Base-by-base conservation (phyloP, 495 filamentous ascomycete genomes). In the Paragyromitra xinjiangensis region DNA sequence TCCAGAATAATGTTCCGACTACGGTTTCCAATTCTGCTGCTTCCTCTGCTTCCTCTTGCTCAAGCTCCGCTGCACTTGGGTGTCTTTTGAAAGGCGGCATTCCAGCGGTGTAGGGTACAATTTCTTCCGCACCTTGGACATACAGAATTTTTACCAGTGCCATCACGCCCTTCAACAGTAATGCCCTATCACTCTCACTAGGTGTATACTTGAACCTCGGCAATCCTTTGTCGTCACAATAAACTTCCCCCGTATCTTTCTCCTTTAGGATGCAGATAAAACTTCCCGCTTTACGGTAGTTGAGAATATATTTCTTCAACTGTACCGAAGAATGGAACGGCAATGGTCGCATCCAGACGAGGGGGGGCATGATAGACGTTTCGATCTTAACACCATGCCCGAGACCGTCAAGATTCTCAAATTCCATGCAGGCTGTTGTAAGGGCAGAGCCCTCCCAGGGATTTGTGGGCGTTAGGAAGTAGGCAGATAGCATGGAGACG, bases 321-420 rank as follows among this genome's bases (percentile, higher is more conserved):
- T n/a, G n/a, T 14, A 59, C 6, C 24, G 59, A n/a, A 42, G 65
- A 69, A 59, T 53, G 24, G 29, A 56, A 79, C 19, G 72, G 62
- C 37, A 76, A 40, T 16, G 29, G n/a, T 7, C 40, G 44, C 42
- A 67, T 64, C 64, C 42, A 65, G 22, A 73, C 0, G 7, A 39
- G 2, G 19, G 80, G 80, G 16, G 42, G 48, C 92, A 93, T 94
- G 40, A 86, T 85, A n/a, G 86, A 87, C 24, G 88, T 85, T 83
- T 95, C 92, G 16, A 97, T 84, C 83, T 95, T 96, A 65, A 86
- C 86, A n/a, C 95, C 95, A 78, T 98, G 93, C 39, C 93, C 92
- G 24, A 91, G 85, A 37, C 88, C 88, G 81, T 97, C 94, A 0
- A 94, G 88, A 77, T 97, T 91, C 77, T 97, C 93, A 71, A 94